Percentiles rank a stretch among this genome's conserved stretches.
Evolutionary conservation across 176 grass and related monocot species (phyloP).

Genomic region (Carex kokanica): DNA sequence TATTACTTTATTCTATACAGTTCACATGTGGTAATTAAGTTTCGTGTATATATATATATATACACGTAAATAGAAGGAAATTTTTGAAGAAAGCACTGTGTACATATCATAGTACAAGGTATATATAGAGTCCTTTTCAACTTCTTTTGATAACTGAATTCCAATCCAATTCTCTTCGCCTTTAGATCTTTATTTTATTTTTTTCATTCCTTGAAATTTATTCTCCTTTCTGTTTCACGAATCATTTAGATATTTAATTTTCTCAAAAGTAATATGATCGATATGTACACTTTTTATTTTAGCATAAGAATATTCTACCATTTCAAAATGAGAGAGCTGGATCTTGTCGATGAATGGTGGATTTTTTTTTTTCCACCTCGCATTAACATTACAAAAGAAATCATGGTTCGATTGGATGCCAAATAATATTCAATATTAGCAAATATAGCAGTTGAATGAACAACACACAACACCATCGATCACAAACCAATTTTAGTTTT

Average conservation of each 20-base stretch:
- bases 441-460: background rate
- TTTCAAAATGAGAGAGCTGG: background rate
- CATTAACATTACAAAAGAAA: background rate
- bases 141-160: conserved; percentile 8
- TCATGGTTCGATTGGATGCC: background rate
- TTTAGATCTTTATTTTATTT: background rate
- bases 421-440: background rate
- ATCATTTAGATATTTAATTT: conserved; percentile 12
- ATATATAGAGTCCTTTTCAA: conserved; percentile 27
- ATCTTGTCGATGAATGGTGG: background rate
- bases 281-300: background rate
- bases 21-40: background rate
- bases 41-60: background rate
- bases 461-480: background rate
- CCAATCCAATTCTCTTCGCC: conserved; percentile 1
- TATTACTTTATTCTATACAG: background rate
- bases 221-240: conserved; percentile 25
- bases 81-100: conserved; percentile 19
- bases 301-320: background rate
- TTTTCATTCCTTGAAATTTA: background rate
- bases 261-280: background rate
- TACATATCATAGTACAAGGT: conserved; percentile 22
- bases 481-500: background rate
- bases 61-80: background rate
- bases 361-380: background rate